Conservation (phyloP, 352 stramenopile species). For the Phytopythium aichiense region DNA sequence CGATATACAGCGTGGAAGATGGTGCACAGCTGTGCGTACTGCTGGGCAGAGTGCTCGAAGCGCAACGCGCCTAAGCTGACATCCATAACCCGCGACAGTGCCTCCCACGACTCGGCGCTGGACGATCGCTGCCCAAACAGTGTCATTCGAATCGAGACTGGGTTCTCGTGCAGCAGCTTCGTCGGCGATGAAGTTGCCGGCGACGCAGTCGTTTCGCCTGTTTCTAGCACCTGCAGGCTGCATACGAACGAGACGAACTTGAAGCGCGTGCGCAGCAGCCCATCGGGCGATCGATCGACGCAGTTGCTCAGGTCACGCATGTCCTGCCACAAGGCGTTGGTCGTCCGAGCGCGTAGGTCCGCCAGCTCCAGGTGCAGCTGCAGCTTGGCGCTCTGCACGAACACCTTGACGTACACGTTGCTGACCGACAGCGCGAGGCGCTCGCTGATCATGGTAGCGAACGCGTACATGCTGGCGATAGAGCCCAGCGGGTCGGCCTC, state of each 20-base stretch:
- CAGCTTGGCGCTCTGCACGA: conserved; percentile 23
- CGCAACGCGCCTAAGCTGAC: conserved; percentile 43
- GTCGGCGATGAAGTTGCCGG: conserved; percentile 7
- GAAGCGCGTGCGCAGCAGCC: conserved; percentile 60
- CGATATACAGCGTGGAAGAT: background rate
- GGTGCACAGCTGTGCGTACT: conserved; percentile 2
- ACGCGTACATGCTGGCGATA: conserved; percentile 54
- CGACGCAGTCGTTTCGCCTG: background rate
- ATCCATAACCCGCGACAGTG: conserved; percentile 55
- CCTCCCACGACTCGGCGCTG: conserved; percentile 36
- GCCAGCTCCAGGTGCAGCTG: conserved; percentile 35
- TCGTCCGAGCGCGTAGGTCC: conserved; percentile 49
- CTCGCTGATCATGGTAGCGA: conserved; percentile 49
- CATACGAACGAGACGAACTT: conserved; percentile 54
- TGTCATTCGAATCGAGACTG: conserved; percentile 46
- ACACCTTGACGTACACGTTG: conserved; percentile 52
- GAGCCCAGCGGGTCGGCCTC: conserved; percentile 58
- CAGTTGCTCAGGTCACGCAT: conserved; percentile 51
- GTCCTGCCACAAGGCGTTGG: conserved; percentile 62
- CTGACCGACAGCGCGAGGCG: conserved; percentile 42
- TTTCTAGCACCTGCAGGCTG: conserved; percentile 17
- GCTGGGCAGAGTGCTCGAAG: conserved; percentile 11
- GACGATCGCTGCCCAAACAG: conserved; percentile 45
- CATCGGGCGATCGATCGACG: conserved; percentile 55
- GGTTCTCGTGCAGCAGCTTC: conserved; percentile 35